Conservation (phyloP, 306 rosid species). For the Medicago truncatula region MtrunA17r5.0-ANR NC_053046.1:20207001-20207500, state of each 20-base stretch:
- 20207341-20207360: background rate
- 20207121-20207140: background rate
- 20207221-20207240: background rate
- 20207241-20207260: background rate
- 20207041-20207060: slow-evolving; percentile 9
- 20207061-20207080: slow-evolving; percentile 19
- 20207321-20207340: background rate
- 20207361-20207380: background rate
- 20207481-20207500: too few relatives aligned
- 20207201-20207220: background rate
- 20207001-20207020: slow-evolving; percentile 43
- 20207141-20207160: background rate
- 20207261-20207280: background rate
- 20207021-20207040: slow-evolving; percentile 34
- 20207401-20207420: background rate
- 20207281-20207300: background rate
- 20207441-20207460: background rate
- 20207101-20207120: background rate
- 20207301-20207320: background rate
- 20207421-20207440: background rate
- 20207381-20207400: background rate
- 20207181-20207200: background rate
- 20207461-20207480: background rate
- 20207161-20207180: background rate
- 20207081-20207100: background rate